Evolutionary conservation across 192 early-diverging fungal genomes (phyloP), one percentile per base, ranked within the genome.

Genomic region (Coemansia sp.): DNA sequence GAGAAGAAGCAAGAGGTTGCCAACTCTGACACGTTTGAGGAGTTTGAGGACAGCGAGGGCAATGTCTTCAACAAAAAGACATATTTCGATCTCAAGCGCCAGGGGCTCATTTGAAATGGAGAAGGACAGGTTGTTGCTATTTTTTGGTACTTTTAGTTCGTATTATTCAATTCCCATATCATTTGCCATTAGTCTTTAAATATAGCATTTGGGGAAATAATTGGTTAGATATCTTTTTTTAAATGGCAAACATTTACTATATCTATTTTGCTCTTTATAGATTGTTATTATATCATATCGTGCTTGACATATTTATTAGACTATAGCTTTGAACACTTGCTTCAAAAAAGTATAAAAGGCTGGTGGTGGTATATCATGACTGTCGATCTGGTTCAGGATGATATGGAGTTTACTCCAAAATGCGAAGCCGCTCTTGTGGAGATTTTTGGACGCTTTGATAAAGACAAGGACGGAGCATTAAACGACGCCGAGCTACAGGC

Each of bases 1-100:
- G 73, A 86, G 13, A 61, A 84, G 59, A 91, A 91, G 66, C 72
- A 78, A 1, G 90, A 88, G 54, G 81, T 86, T 1, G 84, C 85
- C 52, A 92, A 92, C 71, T 77, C 85, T 7, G 97, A 98, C 64
- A 85, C 85, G 8, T 88, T 95, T 76, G 97, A 99, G 73, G 97
- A 99, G 72, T 94, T 87, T 69, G 91, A 94, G 72, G 91, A 94
- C 59, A 76, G 67, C 13, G 90, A 92, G 62, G 92, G 92, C 69
- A 94, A 94, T 61, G 92, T 94, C 49, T 92, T 91, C 62, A 93
- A 91, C 78, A 92, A 91, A 64, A 94, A 94, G 83, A 93, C 89
- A 1, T 94, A 89, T 67, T 84, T 92, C 62, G 92, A 94, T 77
- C 86, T 94, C 26, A 92, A 91, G 77, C 86, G 91, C 41, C 92